Percentiles rank a stretch among this genome's conserved stretches.
Evolutionary conservation across 2,329 filamentous ascomycete genomes (phyloP).

Genomic region (Neonectria magnoliae): DNA sequence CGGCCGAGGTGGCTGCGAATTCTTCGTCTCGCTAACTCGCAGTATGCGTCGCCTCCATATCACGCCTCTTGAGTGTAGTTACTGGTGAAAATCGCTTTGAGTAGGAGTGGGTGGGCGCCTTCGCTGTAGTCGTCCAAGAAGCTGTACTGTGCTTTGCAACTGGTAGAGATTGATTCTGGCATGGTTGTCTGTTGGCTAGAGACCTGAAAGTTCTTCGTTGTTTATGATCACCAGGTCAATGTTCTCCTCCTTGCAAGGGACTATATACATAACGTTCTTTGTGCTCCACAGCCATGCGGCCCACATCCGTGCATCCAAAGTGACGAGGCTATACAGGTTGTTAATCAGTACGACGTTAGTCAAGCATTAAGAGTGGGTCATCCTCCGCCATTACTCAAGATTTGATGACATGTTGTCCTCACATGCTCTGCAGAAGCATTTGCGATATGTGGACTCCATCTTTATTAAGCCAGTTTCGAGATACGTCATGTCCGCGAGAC

Average conservation of each 20-base stretch:
- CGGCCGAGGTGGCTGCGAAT: conserved; percentile 52
- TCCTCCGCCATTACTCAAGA: conserved; percentile 9
- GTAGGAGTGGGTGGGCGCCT: conserved; percentile 60
- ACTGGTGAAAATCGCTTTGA: conserved; percentile 56
- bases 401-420: conserved; percentile 8
- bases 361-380: conserved; percentile 18
- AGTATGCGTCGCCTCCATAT: conserved; percentile 59
- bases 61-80: conserved; percentile 58
- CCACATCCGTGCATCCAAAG: conserved; percentile 22
- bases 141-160: conserved; percentile 49
- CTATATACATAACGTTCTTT: neutral
- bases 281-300: conserved; percentile 23
- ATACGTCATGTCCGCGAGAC: neutral
- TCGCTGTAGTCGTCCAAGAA: conserved; percentile 64
- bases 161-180: conserved; percentile 31
- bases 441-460: neutral
- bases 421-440: neutral
- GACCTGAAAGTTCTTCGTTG: neutral
- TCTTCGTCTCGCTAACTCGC: conserved; percentile 51
- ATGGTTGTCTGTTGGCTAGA: conserved; percentile 10
- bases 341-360: conserved; percentile 40
- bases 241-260: too few relatives aligned
- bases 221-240: neutral
- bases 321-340: conserved; percentile 18
- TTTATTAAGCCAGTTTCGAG: neutral